Evolutionary conservation across 257 asterid genomes (phyloP).

Genomic region (Knoxia roxburghii): DNA sequence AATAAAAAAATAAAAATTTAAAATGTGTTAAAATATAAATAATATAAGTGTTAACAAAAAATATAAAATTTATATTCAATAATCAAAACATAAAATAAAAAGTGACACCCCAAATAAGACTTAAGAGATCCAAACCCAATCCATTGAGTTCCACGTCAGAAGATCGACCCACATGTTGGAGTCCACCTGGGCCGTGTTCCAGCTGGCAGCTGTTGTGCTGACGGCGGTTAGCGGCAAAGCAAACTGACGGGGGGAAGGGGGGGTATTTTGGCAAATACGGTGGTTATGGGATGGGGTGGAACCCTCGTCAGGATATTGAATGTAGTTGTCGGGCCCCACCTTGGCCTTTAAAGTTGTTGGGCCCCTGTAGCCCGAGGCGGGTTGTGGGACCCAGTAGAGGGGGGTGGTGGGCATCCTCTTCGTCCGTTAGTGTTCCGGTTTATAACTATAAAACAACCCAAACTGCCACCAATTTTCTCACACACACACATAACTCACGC

Average conservation of each 20-base stretch:
- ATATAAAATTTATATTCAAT: too few species aligned
- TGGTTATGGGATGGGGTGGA: constrained; percentile 13
- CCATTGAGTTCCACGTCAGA: constrained; percentile 17
- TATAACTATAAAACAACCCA: constrained; percentile 53
- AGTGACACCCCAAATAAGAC: too few species aligned
- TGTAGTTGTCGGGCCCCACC: constrained; percentile 15
- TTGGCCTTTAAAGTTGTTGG: not conserved
- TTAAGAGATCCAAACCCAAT: too few species aligned
- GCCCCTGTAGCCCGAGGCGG: not conserved
- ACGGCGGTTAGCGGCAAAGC: constrained; percentile 20
- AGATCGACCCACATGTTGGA: constrained; percentile 22
- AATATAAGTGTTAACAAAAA: too few species aligned
- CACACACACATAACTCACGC: constrained; percentile 15
- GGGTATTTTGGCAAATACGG: not conserved
- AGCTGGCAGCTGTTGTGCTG: constrained; percentile 24
- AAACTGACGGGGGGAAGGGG: too few species aligned
- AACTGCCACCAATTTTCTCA: constrained; percentile 39
- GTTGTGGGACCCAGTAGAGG: constrained; percentile 23
- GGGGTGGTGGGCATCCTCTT: constrained; percentile 17
- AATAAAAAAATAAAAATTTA: too few species aligned
- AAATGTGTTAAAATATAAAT: too few species aligned
- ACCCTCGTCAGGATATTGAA: constrained; percentile 31
- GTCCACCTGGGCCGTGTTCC: constrained; percentile 37
- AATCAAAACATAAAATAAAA: too few species aligned
- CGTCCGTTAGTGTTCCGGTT: constrained; percentile 40